Conservation (phyloP, 176 grass and related monocot species). For the Aegilops longissima region DNA sequence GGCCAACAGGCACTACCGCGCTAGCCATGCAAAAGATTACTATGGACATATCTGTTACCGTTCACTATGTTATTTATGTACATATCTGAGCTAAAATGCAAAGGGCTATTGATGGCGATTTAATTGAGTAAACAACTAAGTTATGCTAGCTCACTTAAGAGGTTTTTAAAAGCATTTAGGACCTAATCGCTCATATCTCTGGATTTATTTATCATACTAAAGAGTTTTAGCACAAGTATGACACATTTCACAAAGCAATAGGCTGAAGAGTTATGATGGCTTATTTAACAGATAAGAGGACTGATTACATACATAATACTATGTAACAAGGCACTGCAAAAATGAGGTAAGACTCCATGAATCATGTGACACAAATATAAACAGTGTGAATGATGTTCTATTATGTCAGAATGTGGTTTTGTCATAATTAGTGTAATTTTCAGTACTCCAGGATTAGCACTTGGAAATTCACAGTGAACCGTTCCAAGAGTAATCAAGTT, state of each 20-base stretch:
- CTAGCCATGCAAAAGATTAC: background rate
- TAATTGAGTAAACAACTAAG: background rate
- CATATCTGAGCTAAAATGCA: background rate
- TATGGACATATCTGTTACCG: background rate
- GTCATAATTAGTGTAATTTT: slow-evolving; percentile 7
- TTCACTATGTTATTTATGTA: background rate
- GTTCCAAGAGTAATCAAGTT: slow-evolving; percentile 9
- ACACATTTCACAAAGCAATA: background rate
- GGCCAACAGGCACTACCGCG: too few relatives aligned
- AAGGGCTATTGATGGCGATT: background rate
- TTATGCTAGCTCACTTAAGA: background rate
- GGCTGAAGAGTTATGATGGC: background rate
- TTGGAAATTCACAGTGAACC: background rate
- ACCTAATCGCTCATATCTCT: background rate
- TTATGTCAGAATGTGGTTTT: slow-evolving; percentile 16
- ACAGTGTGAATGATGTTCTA: background rate
- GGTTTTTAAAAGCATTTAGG: background rate
- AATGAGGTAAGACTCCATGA: background rate
- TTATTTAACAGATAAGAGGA: background rate
- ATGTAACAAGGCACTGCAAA: background rate
- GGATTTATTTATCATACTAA: background rate
- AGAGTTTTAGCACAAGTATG: background rate
- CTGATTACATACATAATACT: background rate
- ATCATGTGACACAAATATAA: background rate
- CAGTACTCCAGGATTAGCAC: background rate